These are phyloP conservation scores for Pilobolus umbonatus DNA, from an alignment of 192 early-diverging fungal genomes.

Conservation along the genomic window DNA sequence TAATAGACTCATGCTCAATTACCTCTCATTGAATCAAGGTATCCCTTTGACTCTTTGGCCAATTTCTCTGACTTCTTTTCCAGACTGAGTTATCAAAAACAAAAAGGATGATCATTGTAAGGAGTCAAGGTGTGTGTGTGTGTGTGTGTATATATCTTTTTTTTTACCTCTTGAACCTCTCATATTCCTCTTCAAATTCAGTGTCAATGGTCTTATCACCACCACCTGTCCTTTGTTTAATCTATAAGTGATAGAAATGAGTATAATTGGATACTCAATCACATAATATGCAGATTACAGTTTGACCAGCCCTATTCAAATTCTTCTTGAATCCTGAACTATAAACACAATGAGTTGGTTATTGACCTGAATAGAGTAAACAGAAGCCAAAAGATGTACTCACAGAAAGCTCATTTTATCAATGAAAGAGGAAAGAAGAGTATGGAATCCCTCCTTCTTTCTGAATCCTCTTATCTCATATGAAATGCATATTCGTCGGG, in stretches of 20 bases:
- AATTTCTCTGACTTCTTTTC: conserved; percentile 80
- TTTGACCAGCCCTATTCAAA: conserved; percentile 68
- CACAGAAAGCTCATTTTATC: conserved; percentile 26
- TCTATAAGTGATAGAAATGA: conserved; percentile 15
- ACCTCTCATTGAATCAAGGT: conserved; percentile 81
- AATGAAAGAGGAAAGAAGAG: conserved; percentile 2
- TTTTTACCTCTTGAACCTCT: conserved; percentile 34
- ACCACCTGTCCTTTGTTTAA: conserved; percentile 70
- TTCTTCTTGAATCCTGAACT: conserved; percentile 84
- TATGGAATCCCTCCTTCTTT: no score
- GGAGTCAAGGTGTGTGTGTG: neutral
- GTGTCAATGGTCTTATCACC: conserved; percentile 72
- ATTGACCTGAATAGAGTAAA: neutral
- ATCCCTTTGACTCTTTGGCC: conserved; percentile 90
- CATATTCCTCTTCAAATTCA: conserved; percentile 50
- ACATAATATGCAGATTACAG: conserved; percentile 32
- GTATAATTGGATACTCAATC: neutral
- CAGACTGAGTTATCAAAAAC: conserved; percentile 45
- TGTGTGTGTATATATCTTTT: neutral
- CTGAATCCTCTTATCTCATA: no score
- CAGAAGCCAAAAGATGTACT: neutral
- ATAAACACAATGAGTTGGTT: neutral
- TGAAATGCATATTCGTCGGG: no score
- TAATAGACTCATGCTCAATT: no score
- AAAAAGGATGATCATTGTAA: neutral